phyloP scores from a whole-genome alignment of 2,329 filamentous ascomycete genomes.

The Arthrobotrys entomopaga region DNA sequence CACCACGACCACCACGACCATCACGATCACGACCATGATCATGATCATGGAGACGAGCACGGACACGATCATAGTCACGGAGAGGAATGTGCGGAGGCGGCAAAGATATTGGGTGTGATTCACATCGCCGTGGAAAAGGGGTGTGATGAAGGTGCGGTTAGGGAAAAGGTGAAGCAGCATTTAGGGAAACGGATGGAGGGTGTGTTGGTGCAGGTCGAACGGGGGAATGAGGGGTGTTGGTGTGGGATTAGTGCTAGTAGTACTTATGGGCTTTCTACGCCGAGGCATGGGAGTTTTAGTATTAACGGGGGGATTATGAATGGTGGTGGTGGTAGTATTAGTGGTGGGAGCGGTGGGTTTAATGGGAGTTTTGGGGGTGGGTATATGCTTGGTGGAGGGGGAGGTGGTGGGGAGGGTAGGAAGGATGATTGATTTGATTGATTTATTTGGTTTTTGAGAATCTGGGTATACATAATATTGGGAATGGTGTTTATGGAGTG shows the following conservation, averaged over 20 bases:
- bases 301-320: constrained; percentile 21
- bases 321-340: constrained; percentile 1
- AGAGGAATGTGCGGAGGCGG: constrained; percentile 16
- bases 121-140: constrained; percentile 42
- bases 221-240: constrained; percentile 38
- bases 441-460: not conserved
- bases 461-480: not conserved
- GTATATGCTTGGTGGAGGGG: constrained; percentile 12
- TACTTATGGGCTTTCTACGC: constrained; percentile 34
- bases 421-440: constrained; percentile 29
- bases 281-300: constrained; percentile 38
- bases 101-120: constrained; percentile 38
- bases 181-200: constrained; percentile 41
- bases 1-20: constrained; percentile 24
- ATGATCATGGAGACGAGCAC: constrained; percentile 17
- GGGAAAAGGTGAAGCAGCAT: constrained; percentile 40
- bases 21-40: constrained; percentile 27
- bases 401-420: constrained; percentile 19
- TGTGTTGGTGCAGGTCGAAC: constrained; percentile 44
- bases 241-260: constrained; percentile 37
- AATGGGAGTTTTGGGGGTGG: constrained; percentile 16
- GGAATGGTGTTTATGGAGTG: not conserved
- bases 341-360: constrained; percentile 9
- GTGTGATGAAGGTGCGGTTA: constrained; percentile 24
- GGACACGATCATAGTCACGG: constrained; percentile 4